phyloP scores from a whole-genome alignment of 495 filamentous ascomycete species.

The Hyaloscypha bicolor region DNA sequence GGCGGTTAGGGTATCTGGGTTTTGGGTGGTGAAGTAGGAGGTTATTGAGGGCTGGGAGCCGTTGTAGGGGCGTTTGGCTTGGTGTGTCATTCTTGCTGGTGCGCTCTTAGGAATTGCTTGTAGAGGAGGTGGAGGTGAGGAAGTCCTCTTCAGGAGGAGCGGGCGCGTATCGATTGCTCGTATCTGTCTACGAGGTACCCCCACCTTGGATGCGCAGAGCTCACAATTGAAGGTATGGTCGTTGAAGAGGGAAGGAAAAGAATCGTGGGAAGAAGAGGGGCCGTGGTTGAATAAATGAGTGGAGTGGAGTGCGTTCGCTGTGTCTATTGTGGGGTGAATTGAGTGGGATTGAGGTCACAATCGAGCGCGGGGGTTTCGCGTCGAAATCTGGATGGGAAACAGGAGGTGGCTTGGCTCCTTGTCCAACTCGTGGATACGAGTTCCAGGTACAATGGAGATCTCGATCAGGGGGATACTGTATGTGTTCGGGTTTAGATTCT shows the following conservation, averaged over 20 bases:
- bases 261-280: background rate
- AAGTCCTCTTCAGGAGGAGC: background rate
- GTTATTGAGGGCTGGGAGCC: conserved; percentile 34
- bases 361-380: conserved; percentile 29
- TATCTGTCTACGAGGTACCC: background rate
- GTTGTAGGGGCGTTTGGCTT: conserved; percentile 31
- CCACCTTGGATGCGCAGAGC: background rate
- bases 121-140: background rate
- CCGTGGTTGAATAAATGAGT: background rate
- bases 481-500: background rate
- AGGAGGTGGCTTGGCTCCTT: background rate
- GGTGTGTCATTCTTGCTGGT: conserved; percentile 21
- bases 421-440: background rate
- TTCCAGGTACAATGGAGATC: background rate
- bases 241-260: background rate
- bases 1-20: background rate
- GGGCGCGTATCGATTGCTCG: background rate
- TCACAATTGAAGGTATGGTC: background rate
- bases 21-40: conserved; percentile 26
- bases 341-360: background rate
- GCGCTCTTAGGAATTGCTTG: background rate
- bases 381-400: background rate
- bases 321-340: background rate
- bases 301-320: background rate
- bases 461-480: background rate